Evolutionary conservation across 441 rosid species (phyloP).

Genomic region (Croton setiger): DNA sequence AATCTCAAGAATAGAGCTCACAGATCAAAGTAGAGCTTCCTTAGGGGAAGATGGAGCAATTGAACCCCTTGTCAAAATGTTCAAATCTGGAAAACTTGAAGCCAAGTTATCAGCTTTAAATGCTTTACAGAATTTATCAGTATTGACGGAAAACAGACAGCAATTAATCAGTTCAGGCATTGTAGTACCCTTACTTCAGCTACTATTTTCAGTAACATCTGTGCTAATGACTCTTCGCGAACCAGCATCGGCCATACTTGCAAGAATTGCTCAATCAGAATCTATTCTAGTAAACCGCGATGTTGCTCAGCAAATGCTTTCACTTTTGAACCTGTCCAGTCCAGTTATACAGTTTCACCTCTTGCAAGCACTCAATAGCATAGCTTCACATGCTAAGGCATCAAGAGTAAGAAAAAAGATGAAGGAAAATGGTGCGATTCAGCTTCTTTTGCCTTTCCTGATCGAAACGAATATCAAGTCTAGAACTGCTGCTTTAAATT

Average conservation of each 20-base stretch:
- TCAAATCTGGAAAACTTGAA: conserved; percentile 63
- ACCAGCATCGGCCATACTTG: conserved; percentile 71
- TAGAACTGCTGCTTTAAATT: conserved; percentile 48
- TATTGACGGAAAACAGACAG: conserved; percentile 39
- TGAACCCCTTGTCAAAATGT: conserved; percentile 57
- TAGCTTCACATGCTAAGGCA: conserved; percentile 50
- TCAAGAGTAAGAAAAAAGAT: conserved; percentile 49
- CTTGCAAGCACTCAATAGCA: conserved; percentile 56
- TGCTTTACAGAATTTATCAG: conserved; percentile 57
- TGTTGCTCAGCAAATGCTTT: conserved; percentile 72
- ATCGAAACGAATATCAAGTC: conserved; percentile 38
- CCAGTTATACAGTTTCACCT: conserved; percentile 55
- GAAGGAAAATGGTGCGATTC: conserved; percentile 64
- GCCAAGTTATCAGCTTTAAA: conserved; percentile 60
- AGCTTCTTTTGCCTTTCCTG: conserved; percentile 60
- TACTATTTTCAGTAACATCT: conserved; percentile 76
- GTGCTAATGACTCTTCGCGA: conserved; percentile 76
- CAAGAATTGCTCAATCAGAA: conserved; percentile 57
- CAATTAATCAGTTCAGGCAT: conserved; percentile 51
- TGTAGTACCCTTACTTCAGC: conserved; percentile 51
- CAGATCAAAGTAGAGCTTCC: conserved; percentile 57
- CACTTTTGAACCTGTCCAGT: conserved; percentile 60
- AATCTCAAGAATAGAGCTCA: conserved; percentile 60
- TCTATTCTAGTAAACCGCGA: conserved; percentile 49
- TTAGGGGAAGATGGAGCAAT: conserved; percentile 67